These are phyloP conservation scores for Cadophora gregata DNA, from an alignment of 2,329 filamentous ascomycete species.

Conservation along the genomic window DNA sequence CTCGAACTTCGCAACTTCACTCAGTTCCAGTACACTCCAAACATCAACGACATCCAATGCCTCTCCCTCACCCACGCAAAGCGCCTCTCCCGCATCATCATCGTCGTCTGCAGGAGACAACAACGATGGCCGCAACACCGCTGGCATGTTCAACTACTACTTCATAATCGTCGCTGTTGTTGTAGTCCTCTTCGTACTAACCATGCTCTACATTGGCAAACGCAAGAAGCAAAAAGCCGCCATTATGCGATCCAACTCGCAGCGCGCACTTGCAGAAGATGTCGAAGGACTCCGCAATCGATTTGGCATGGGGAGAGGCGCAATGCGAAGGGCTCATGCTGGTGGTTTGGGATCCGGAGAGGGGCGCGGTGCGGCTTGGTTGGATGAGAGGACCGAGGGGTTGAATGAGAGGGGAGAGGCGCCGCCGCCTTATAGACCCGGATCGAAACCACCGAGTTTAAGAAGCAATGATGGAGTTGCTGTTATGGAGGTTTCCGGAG, in stretches of 20 bases:
- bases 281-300: slow-evolving; percentile 34
- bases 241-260: slow-evolving; percentile 28
- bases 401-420: slow-evolving; percentile 69
- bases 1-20: slow-evolving; percentile 4
- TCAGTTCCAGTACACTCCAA: slow-evolving; percentile 22
- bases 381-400: slow-evolving; percentile 53
- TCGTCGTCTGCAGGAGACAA: slow-evolving; percentile 18
- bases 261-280: slow-evolving; percentile 44
- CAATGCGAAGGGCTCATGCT: slow-evolving; percentile 19
- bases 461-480: slow-evolving; percentile 23
- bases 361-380: neutral
- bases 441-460: slow-evolving; percentile 41
- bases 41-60: slow-evolving; percentile 19
- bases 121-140: slow-evolving; percentile 45
- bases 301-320: slow-evolving; percentile 30
- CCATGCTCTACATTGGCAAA: slow-evolving; percentile 53
- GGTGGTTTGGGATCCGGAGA: neutral
- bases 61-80: slow-evolving; percentile 12
- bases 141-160: slow-evolving; percentile 61
- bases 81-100: slow-evolving; percentile 12
- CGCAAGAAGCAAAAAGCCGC: slow-evolving; percentile 40
- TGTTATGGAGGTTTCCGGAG: neutral
- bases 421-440: slow-evolving; percentile 63
- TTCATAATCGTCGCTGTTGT: slow-evolving; percentile 57
- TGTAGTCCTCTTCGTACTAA: slow-evolving; percentile 48